Percentiles rank a stretch among this genome's conserved stretches.
phyloP scores from a whole-genome alignment of 306 rosid species.

The Malus fusca region DNA sequence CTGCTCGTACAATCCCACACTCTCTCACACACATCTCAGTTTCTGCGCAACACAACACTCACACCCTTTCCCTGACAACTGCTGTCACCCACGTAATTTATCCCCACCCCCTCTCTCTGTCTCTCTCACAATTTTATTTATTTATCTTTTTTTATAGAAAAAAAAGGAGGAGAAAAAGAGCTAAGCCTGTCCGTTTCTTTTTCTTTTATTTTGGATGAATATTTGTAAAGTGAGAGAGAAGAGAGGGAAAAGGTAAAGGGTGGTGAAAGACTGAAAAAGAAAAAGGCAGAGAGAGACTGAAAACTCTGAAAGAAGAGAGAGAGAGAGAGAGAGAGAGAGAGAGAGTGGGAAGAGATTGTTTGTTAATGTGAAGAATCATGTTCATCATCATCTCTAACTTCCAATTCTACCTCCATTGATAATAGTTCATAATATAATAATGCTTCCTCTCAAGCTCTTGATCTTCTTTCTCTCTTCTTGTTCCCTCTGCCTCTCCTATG shows the following conservation, averaged over 20 bases:
- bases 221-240: conserved; percentile 15
- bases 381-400: background rate
- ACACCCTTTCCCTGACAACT: conserved; percentile 30
- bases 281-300: background rate
- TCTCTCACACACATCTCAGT: conserved; percentile 4
- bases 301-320: background rate
- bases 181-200: background rate
- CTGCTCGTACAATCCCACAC: background rate
- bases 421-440: background rate
- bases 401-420: background rate
- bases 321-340: background rate
- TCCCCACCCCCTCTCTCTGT: background rate
- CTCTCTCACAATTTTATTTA: background rate
- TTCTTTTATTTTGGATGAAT: background rate
- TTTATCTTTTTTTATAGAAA: background rate
- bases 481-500: conserved; percentile 39
- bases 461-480: conserved; percentile 14
- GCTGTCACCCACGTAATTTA: conserved; percentile 22
- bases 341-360: too few species aligned
- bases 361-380: background rate
- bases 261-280: conserved; percentile 17
- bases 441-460: conserved; percentile 26
- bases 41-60: conserved; percentile 1
- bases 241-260: background rate
- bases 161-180: background rate